Evolutionary conservation across 163 green algal species (phyloP).

Genomic region (Prototheca cutis): DNA sequence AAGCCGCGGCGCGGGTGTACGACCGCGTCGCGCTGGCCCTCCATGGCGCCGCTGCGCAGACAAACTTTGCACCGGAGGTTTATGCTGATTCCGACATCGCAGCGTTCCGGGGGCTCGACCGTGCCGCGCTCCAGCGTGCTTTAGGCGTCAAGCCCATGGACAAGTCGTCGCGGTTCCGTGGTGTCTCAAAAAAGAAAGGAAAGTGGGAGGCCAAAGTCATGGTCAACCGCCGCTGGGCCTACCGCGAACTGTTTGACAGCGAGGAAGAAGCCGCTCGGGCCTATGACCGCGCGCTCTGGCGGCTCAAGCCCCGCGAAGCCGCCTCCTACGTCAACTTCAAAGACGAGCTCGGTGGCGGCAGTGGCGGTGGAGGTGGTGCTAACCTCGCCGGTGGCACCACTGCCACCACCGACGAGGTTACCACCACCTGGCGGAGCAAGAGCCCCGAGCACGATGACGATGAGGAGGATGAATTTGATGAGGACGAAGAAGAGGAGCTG

Average conservation of each 20-base stretch:
- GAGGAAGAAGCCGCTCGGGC: slow-evolving; percentile 40
- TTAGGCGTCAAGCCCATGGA: slow-evolving; percentile 70
- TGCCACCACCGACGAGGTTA: too few species aligned
- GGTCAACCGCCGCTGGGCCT: slow-evolving; percentile 68
- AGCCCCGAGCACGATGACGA: background rate
- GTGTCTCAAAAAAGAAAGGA: slow-evolving; percentile 65
- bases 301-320: slow-evolving; percentile 51
- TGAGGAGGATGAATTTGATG: too few species aligned
- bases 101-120: slow-evolving; percentile 38
- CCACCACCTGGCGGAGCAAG: too few species aligned
- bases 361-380: background rate
- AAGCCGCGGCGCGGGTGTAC: slow-evolving; percentile 62
- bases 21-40: slow-evolving; percentile 55
- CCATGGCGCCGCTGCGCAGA: slow-evolving; percentile 49
- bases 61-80: slow-evolving; percentile 54
- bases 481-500: too few species aligned
- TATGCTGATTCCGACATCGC: slow-evolving; percentile 35
- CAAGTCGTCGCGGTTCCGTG: slow-evolving; percentile 53
- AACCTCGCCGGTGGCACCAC: too few species aligned
- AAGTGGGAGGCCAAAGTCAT: slow-evolving; percentile 74
- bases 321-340: slow-evolving; percentile 64
- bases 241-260: slow-evolving; percentile 59
- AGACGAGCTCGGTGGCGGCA: slow-evolving; percentile 21
- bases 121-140: slow-evolving; percentile 57
- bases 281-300: slow-evolving; percentile 46